Base-by-base conservation (phyloP, 495 filamentous ascomycete genomes). In the Neurospora tetrasperma region DNA sequence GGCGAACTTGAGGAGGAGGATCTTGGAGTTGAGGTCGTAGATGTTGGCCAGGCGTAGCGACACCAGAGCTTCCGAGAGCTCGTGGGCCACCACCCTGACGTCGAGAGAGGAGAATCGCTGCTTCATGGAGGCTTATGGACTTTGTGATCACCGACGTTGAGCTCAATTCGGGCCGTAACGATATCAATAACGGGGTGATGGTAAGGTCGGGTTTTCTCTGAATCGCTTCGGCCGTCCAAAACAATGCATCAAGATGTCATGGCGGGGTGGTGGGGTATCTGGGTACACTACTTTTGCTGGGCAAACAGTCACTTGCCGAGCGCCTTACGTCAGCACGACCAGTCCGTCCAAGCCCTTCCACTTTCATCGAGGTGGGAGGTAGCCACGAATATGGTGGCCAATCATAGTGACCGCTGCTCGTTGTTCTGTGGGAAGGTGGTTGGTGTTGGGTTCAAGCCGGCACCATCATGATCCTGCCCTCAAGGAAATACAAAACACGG, bases 81-180 rank as follows among this genome's bases (percentile, higher is more conserved):
- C 96, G 80, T 97, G 92, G 38, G 93, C 90, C 76, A 98, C 94
- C 80, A 97, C 92, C 86, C 93, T 91, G 74, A 97, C 92, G 80
- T 97, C 94, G 69, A 97, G 83, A 4, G 94, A 97, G 16, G 95
- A 98, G 84, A 97, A 98, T 82, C 96, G 88, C 80, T 98, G 96
- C 87, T 99, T 99, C 96, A 99, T 99, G 43, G 83, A 81, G 41
- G 38, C 23, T 66, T 40, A 3, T 69, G 38, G 41, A 41, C 23
- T 48, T n/a, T 40, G 40, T 18, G 23, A 38, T 70, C 27, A 6
- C 40, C 23, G 10, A 43, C 48, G 27, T 70, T 42, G 27, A 35
- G 39, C 12, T 23, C 8, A 11, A 5, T 40, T 12, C 16, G 5
- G 18, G 27, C 16, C 4, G 54, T 35, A 35, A 66, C 35, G 3